Conservation (phyloP, 257 asterid genomes). For the Cinchona pubescens region DNA sequence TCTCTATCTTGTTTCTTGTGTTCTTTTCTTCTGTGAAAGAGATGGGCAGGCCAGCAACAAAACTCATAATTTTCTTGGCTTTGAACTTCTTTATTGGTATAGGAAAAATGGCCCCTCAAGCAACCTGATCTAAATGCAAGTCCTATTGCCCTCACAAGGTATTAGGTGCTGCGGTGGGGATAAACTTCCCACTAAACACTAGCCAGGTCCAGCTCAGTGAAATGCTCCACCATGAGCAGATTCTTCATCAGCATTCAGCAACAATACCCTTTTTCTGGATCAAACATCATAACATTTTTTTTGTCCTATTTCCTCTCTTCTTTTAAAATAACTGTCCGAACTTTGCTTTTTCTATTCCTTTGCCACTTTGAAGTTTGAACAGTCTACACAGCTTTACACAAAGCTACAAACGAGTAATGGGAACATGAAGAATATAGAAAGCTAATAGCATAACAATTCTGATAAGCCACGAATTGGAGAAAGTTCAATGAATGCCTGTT, state of each 20-base stretch:
- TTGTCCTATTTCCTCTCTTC: neutral
- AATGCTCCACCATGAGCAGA: neutral
- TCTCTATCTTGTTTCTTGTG: too few relatives aligned
- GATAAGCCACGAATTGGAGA: neutral
- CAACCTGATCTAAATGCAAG: neutral
- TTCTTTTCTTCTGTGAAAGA: too few relatives aligned
- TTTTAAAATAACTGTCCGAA: too few relatives aligned
- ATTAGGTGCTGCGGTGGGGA: neutral
- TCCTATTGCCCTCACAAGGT: neutral
- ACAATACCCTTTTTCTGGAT: neutral
- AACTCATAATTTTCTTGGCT: neutral
- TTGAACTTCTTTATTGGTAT: neutral
- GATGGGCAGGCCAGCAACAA: neutral
- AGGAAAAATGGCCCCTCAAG: neutral
- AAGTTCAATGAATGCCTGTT: conserved; percentile 2
- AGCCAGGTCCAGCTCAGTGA: neutral
- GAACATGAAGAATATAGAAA: conserved; percentile 35
- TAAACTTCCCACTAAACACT: neutral
- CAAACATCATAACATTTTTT: neutral
- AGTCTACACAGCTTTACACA: conserved; percentile 19
- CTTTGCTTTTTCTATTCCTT: neutral
- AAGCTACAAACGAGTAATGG: conserved; percentile 13
- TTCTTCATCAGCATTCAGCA: conserved; percentile 10
- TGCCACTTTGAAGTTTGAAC: neutral
- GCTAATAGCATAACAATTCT: conserved; percentile 16